Percentiles rank a stretch among this genome's conserved stretches.
phyloP scores from a whole-genome alignment of 2,329 filamentous ascomycete genomes.

The Apiospora sp. region DNA sequence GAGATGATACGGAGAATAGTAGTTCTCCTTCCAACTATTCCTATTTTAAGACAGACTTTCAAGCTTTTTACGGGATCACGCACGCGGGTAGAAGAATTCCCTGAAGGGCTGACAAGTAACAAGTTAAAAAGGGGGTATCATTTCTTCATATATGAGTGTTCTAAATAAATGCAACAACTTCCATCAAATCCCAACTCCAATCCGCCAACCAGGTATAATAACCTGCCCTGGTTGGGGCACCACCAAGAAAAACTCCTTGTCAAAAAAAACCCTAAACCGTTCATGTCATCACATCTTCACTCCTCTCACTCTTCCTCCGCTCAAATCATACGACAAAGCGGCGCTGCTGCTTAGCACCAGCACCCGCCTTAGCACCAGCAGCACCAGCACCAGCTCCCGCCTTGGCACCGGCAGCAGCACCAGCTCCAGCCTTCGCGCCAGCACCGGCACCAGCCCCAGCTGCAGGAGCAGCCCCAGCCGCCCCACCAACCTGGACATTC shows the following conservation, averaged over 20 bases:
- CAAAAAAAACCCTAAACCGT: neutral
- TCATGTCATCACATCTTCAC: neutral
- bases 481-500: slow-evolving; percentile 14
- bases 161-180: too few species aligned
- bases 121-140: slow-evolving; percentile 6
- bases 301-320: neutral
- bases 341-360: neutral
- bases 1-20: too few species aligned
- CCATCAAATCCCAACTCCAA: neutral
- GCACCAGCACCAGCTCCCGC: neutral
- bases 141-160: neutral
- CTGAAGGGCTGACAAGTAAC: neutral
- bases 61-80: too few species aligned
- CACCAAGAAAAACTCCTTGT: neutral
- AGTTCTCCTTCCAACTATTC: too few species aligned
- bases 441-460: neutral
- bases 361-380: neutral
- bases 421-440: neutral
- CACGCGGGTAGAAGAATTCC: too few species aligned
- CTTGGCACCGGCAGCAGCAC: neutral
- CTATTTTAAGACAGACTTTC: too few species aligned
- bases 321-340: neutral
- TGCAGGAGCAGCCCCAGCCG: neutral
- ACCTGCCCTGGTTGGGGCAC: too few species aligned
- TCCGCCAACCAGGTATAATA: neutral